Evolutionary conservation across 2,329 filamentous ascomycete genomes (phyloP).

Genomic region (Fusarium sp.): DNA sequence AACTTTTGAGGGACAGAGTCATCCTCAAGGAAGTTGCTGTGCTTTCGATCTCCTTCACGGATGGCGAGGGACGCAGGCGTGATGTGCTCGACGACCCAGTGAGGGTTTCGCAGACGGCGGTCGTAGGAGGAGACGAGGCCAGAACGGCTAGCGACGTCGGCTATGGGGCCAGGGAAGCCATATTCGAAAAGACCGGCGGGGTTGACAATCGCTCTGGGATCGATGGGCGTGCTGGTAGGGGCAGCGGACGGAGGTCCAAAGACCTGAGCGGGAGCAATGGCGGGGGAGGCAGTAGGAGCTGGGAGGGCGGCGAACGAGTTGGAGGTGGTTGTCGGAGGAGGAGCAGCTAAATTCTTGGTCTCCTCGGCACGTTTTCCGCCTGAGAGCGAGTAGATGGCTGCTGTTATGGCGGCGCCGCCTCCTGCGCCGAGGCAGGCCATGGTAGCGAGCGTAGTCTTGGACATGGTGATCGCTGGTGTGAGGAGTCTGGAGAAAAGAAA

Average conservation of each 20-base stretch:
- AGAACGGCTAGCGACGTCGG: constrained; percentile 82
- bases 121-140: constrained; percentile 92
- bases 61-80: constrained; percentile 85
- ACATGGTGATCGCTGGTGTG: constrained; percentile 68
- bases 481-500: not conserved
- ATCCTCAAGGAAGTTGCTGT: constrained; percentile 89
- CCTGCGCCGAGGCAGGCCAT: constrained; percentile 83
- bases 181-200: constrained; percentile 85
- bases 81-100: constrained; percentile 98
- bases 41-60: constrained; percentile 84
- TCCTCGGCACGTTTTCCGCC: constrained; percentile 62
- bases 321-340: constrained; percentile 50
- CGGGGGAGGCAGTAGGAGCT: constrained; percentile 50
- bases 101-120: constrained; percentile 89
- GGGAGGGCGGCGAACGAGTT: constrained; percentile 51
- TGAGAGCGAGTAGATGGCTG: constrained; percentile 75
- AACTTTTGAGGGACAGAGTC: constrained; percentile 84
- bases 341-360: constrained; percentile 52
- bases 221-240: constrained; percentile 50
- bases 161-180: constrained; percentile 91
- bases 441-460: constrained; percentile 81
- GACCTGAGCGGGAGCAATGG: constrained; percentile 72
- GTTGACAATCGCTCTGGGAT: constrained; percentile 71
- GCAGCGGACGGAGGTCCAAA: constrained; percentile 56
- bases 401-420: constrained; percentile 81